Percentiles rank a stretch among this genome's conserved stretches.
Conservation (phyloP, 1,284 basidiomycete genomes). For the Tilletia horrida region DNA sequence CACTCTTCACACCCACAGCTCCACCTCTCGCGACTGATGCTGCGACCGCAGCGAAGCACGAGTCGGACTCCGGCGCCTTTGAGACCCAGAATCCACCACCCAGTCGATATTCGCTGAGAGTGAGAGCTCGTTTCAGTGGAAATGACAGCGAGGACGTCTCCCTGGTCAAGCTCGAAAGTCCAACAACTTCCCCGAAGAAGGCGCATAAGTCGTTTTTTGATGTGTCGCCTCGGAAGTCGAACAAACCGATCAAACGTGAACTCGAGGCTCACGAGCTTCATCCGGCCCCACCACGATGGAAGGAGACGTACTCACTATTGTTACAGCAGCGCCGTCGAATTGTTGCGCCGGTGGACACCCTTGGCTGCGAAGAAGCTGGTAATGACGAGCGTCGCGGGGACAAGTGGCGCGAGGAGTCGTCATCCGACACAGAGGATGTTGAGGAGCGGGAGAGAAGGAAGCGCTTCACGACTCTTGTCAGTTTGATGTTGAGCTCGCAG, state of each 20-base stretch:
- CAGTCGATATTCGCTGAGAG: no score
- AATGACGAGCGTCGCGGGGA: constrained; percentile 39
- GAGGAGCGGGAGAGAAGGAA: constrained; percentile 61
- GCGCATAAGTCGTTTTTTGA: constrained; percentile 24
- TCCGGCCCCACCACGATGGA: constrained; percentile 42
- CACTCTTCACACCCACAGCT: no score
- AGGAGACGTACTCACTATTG: constrained; percentile 34
- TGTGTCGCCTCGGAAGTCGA: constrained; percentile 34
- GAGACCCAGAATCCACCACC: no score
- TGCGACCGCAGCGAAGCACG: no score
- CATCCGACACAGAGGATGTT: constrained; percentile 12
- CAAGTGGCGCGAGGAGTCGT: constrained; percentile 25
- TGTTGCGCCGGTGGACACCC: constrained; percentile 53
- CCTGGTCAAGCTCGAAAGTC: no score
- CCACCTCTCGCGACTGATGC: no score
- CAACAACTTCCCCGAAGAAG: not conserved
- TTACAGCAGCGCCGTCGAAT: constrained; percentile 39
- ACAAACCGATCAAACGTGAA: constrained; percentile 48
- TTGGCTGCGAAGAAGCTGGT: constrained; percentile 53
- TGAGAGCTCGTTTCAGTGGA: no score
- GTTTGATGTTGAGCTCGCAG: constrained; percentile 83
- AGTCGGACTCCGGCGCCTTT: no score
- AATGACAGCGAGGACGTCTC: no score
- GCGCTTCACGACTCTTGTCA: constrained; percentile 79
- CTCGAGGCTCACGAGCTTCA: constrained; percentile 41